Evolutionary conservation across 176 grass and related monocot species (phyloP).

Genomic region (Puccinellia tenuiflora): DNA sequence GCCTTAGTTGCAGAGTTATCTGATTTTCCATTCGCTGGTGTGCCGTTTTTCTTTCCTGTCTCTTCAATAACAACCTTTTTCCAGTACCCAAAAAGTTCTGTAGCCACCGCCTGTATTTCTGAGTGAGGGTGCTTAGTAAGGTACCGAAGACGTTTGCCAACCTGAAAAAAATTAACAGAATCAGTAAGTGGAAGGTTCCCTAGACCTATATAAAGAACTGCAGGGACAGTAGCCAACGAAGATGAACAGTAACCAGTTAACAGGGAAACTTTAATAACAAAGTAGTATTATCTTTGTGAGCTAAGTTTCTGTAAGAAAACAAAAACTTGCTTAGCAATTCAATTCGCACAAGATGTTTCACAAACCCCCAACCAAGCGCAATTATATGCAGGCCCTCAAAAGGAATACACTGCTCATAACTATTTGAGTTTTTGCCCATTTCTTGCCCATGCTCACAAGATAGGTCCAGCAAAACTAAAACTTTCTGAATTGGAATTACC

Average conservation of each 20-base stretch:
- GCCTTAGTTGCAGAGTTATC: conserved; percentile 18
- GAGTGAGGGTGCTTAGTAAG: conserved; percentile 79
- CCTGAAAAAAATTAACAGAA: conserved; percentile 36
- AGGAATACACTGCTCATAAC: background rate
- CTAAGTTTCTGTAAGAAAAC: background rate
- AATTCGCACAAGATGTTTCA: background rate
- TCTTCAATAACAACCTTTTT: conserved; percentile 87
- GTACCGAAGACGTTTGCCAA: conserved; percentile 69
- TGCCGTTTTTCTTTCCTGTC: conserved; percentile 55
- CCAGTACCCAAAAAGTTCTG: conserved; percentile 71
- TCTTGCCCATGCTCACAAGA: background rate
- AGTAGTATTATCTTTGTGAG: background rate
- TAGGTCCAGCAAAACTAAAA: background rate
- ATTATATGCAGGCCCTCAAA: background rate
- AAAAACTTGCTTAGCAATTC: background rate
- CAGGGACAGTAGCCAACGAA: background rate
- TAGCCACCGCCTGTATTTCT: conserved; percentile 50
- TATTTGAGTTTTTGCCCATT: background rate
- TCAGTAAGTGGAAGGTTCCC: background rate
- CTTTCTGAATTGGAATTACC: background rate
- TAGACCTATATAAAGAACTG: background rate
- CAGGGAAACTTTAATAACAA: background rate
- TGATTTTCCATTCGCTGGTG: conserved; percentile 36
- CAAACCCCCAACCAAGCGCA: background rate
- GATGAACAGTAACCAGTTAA: background rate